Base-by-base conservation (phyloP, 345 rosid genomes). In the Nasturtium officinale region DNA sequence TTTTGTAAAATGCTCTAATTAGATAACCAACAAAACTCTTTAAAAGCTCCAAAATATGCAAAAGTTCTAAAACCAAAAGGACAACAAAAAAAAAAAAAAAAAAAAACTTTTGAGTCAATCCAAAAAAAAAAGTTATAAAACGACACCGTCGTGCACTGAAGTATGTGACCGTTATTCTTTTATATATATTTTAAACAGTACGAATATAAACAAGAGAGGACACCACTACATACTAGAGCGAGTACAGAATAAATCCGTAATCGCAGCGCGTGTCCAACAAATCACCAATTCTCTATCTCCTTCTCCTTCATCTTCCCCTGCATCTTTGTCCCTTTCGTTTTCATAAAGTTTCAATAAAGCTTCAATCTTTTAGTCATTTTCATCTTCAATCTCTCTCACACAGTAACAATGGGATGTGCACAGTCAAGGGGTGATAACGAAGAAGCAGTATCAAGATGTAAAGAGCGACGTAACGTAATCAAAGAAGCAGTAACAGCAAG, bases 371-470 rank as follows among this genome's bases (percentile, higher is more conserved):
- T 23, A 1, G 2, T 35, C 54, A 50, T 69, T 65, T 2, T 35
- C 38, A 35, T 42, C 18, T 13, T 30, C 67, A 21, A 16, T 61
- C 1, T 55, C 69, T 67, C 58, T 61, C 29, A 30, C 37, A 35
- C 13, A 9, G 40, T 35, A 35, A 35, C 38, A 53, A 73, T 95
- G 99, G 99, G 99, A 7, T 95, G 99, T 69, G 87, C 92, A 2
- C 98, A 91, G 79, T 95, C 99, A 10, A 90, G 79, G 72, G 85
- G 90, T 68, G 99, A 95, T 69, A 85, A 86, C 76, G 96, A 91
- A 69, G 96, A 91, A 42, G 82, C 96, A 1, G 99, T 95, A 66
- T 65, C 90, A 9, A 86, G 98, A 30, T 90, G 96, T 73, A 91
- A 86, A 71, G 96, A 91, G 35, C 84, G 99, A 6, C 73, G 87